A percentile compares a stretch with the other conserved stretches of the same genome.
Evolutionary conservation across 2,329 filamentous ascomycete species (phyloP).

Genomic region (Colletotrichum aenigma): DNA sequence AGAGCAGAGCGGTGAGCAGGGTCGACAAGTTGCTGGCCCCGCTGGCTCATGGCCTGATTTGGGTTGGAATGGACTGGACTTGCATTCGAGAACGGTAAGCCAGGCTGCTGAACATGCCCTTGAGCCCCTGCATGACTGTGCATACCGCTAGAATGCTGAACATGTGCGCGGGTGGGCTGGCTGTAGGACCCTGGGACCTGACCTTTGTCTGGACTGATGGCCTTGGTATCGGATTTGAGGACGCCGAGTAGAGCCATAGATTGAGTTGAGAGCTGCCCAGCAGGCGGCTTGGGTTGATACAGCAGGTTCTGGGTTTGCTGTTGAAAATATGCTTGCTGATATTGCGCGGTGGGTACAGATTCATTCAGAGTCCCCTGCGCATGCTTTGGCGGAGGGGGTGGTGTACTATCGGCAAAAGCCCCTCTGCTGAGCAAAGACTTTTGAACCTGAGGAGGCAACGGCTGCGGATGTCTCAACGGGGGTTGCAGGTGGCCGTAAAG

Average conservation of each 20-base stretch:
- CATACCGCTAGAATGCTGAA: not conserved
- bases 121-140: not conserved
- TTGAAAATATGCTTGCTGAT: not conserved
- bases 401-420: constrained; percentile 14
- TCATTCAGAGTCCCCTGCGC: constrained; percentile 1
- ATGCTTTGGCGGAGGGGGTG: constrained; percentile 17
- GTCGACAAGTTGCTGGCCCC: constrained; percentile 31
- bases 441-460: constrained; percentile 60
- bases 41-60: not conserved
- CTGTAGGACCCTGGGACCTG: not conserved
- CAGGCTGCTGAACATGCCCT: not conserved
- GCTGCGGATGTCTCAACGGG: constrained; percentile 45
- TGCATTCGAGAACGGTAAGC: not conserved
- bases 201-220: not conserved
- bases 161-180: not conserved
- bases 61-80: not conserved
- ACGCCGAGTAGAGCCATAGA: constrained; percentile 41
- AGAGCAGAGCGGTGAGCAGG: constrained; percentile 50
- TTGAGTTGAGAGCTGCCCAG: constrained; percentile 33
- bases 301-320: constrained; percentile 19
- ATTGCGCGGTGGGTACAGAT: not conserved
- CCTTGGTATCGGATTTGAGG: constrained; percentile 35
- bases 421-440: constrained; percentile 23
- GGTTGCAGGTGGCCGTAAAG: constrained; percentile 10
- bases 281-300: constrained; percentile 19